Evolutionary conservation across 257 asterid genomes (phyloP).

Genomic region (Solanum virginianum): DNA sequence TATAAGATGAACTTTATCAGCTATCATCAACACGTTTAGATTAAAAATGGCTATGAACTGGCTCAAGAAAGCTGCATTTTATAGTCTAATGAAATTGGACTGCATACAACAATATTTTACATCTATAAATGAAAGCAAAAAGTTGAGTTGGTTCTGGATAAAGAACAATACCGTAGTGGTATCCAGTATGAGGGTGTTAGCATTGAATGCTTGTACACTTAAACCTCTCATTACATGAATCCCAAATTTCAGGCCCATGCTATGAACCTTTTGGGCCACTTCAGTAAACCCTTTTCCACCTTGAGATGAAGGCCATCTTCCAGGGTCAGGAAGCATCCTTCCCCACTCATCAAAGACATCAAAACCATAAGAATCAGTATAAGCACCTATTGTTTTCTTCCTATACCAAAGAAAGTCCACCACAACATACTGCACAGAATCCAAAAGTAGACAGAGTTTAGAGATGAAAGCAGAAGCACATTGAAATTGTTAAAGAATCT

Average conservation of each 20-base stretch:
- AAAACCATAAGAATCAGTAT: constrained; percentile 70
- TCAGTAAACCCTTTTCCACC: constrained; percentile 66
- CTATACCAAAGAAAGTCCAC: constrained; percentile 98
- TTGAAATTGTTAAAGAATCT: neutral
- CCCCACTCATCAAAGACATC: constrained; percentile 96
- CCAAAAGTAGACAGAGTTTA: neutral
- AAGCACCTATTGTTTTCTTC: constrained; percentile 68
- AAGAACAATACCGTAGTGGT: constrained; percentile 41
- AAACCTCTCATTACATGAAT: constrained; percentile 95
- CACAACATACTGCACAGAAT: constrained; percentile 67
- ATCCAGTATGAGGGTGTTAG: constrained; percentile 74
- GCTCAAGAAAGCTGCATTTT: neutral
- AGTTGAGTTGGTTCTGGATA: neutral
- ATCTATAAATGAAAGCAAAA: neutral
- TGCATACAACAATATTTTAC: neutral
- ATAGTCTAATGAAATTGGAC: neutral
- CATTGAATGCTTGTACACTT: constrained; percentile 72
- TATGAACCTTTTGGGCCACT: constrained; percentile 62
- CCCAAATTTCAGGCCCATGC: constrained; percentile 87
- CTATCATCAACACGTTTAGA: neutral
- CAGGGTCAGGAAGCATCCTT: constrained; percentile 87
- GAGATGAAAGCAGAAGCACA: neutral
- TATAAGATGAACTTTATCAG: neutral
- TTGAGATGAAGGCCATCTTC: constrained; percentile 83
- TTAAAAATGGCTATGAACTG: neutral